Percentiles rank a stretch among this genome's conserved stretches.
Evolutionary conservation across 805 yeast genomes (phyloP).

Genomic region (Candida rishiriensis): DNA sequence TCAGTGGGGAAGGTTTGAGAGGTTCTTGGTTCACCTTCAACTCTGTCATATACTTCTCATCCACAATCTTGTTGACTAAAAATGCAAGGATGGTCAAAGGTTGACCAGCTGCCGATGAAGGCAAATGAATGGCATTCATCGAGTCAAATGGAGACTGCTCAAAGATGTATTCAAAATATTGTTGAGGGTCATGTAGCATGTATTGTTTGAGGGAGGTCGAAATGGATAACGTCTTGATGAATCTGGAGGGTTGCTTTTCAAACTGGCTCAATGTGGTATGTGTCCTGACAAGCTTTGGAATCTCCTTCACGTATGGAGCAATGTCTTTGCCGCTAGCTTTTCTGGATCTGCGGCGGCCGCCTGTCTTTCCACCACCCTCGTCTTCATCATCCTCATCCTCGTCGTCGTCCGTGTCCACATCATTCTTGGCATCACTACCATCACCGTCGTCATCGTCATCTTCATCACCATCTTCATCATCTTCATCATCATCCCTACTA

Average conservation of each 20-base stretch:
- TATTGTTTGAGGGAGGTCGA: slow-evolving; percentile 30
- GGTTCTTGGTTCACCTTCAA: slow-evolving; percentile 42
- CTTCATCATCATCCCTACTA: slow-evolving; percentile 5
- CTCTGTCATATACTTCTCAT: slow-evolving; percentile 34
- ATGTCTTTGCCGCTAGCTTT: no score
- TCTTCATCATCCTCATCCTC: slow-evolving; percentile 9
- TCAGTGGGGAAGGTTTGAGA: slow-evolving; percentile 37
- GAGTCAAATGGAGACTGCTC: slow-evolving; percentile 29
- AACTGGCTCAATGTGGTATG: slow-evolving; percentile 5
- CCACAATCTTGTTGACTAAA: slow-evolving; percentile 36
- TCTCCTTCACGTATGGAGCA: slow-evolving; percentile 7
- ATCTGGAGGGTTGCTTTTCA: slow-evolving; percentile 1
- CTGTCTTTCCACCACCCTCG: slow-evolving; percentile 7
- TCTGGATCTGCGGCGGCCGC: no score
- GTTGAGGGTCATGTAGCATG: slow-evolving; percentile 15
- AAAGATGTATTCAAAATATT: slow-evolving; percentile 24
- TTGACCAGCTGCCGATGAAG: slow-evolving; percentile 38
- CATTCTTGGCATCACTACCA: slow-evolving; percentile 6
- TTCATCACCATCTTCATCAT: slow-evolving; percentile 6
- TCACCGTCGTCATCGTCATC: slow-evolving; percentile 8
- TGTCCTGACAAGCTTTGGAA: slow-evolving; percentile 21
- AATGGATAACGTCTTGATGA: slow-evolving; percentile 35
- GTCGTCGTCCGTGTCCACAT: slow-evolving; percentile 5
- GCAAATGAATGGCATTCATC: slow-evolving; percentile 42
- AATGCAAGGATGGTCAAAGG: slow-evolving; percentile 41